These are phyloP conservation scores for Lotmaria passim DNA, from an alignment of 208 protist species.

Conservation along the genomic window DNA sequence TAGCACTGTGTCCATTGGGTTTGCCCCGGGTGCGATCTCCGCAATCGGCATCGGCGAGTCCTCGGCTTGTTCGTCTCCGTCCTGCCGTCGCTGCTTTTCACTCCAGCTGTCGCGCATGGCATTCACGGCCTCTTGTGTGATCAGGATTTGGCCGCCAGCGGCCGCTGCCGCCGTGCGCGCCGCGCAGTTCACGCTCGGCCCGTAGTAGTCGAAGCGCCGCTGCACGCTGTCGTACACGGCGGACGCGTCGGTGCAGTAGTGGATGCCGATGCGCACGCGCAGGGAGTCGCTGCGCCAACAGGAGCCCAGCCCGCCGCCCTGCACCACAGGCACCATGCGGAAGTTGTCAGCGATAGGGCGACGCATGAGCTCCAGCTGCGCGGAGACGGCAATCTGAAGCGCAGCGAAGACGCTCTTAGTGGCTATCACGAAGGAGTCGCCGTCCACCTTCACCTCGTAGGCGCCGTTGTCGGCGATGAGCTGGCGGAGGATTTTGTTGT, in stretches of 20 bases:
- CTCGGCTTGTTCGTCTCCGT: background rate
- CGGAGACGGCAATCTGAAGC: conserved; percentile 42
- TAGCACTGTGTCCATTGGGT: conserved; percentile 9
- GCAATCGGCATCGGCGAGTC: conserved; percentile 12
- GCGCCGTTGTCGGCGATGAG: conserved; percentile 42
- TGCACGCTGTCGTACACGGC: conserved; percentile 45
- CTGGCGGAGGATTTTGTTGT: conserved; percentile 50
- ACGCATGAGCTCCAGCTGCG: conserved; percentile 48
- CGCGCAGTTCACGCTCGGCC: conserved; percentile 42
- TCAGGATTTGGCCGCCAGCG: conserved; percentile 22
- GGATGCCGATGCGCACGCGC: conserved; percentile 47
- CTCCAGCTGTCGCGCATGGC: background rate
- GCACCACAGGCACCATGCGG: conserved; percentile 21
- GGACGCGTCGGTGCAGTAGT: conserved; percentile 45
- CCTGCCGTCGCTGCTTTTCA: background rate
- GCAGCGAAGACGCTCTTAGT: conserved; percentile 36
- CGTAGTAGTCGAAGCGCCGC: conserved; percentile 79
- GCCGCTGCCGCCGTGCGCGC: conserved; percentile 35
- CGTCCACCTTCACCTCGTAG: conserved; percentile 65
- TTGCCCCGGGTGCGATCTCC: conserved; percentile 5
- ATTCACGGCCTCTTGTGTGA: background rate
- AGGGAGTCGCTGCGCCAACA: conserved; percentile 30
- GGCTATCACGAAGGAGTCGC: conserved; percentile 68
- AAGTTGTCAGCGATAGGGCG: conserved; percentile 13
- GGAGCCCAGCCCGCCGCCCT: conserved; percentile 32